Evolutionary conservation across 2,329 filamentous ascomycete species (phyloP), one percentile per base, ranked within the genome.

Genomic region (Pseudocercospora crystallina): DNA sequence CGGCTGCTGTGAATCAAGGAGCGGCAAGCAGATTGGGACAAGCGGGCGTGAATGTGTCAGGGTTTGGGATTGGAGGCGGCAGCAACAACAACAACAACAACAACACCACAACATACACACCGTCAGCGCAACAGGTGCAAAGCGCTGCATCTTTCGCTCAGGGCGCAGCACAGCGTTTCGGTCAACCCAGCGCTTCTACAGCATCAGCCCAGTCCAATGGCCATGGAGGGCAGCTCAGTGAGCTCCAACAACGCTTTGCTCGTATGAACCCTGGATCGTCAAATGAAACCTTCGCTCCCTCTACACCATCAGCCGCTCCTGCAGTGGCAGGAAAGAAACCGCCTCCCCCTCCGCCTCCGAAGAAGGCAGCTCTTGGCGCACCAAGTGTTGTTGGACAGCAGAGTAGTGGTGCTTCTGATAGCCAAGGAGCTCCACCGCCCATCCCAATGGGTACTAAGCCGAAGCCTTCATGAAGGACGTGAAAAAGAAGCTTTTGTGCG

Each of bases 41-140:
- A 33, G 85, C 88, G 1, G 90, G 90, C 1, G 77, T 96, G 5
- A 87, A 85, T 0, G 89, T 96, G 0, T 86, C 90, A 0, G 86
- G 80, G 0, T 75, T 96, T 3, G 87, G 87, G 5, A 95, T 95
- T 54, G 84, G 83, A 3, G 67, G 65, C 40, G 71, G 59, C 49
- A 62, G 62, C n/a, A 54, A 65, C 59, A 37, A 35, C 36, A 47
- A 50, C 45, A 13, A 30, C 40, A 14, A 15, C 13, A 44, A 34
- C 31, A 11, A 55, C 46, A 53, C 65, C 20, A 53, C 66, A 13
- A 29, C 59, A 50, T 45, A 46, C 30, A 38, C 60, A 31, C 46
- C 49, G 61, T 64, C 59, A 57, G 54, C 62, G 60, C 65, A 57
- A 50, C 67, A 53, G 30, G 42, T 64, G 42, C 65, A 53, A 59